phyloP scores from a whole-genome alignment of 305 asterid species.

The Solanum hybrid region DNA sequence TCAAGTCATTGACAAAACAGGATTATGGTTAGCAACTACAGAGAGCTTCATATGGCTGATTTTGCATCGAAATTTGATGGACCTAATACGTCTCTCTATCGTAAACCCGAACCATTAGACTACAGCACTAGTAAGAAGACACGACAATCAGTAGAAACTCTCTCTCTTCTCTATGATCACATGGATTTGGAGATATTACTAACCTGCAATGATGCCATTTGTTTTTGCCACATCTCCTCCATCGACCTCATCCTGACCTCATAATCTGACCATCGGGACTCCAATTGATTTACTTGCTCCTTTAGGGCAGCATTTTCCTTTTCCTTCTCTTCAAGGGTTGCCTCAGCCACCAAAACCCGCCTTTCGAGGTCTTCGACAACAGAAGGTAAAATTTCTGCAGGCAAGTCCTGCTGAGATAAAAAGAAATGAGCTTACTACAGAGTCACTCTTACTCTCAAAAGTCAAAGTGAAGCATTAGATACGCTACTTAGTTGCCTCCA shows the following conservation, averaged over 20 bases:
- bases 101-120: background rate
- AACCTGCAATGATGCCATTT: slow-evolving; percentile 84
- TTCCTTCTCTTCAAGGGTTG: slow-evolving; percentile 52
- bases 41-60: background rate
- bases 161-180: background rate
- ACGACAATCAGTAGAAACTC: background rate
- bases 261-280: slow-evolving; percentile 64
- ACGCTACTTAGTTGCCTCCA: background rate
- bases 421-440: slow-evolving; percentile 6
- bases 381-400: slow-evolving; percentile 39
- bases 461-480: background rate
- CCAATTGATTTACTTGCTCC: slow-evolving; percentile 62
- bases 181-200: slow-evolving; percentile 11
- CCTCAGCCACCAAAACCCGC: slow-evolving; percentile 45
- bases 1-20: background rate
- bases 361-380: slow-evolving; percentile 71
- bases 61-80: background rate
- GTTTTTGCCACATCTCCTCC: slow-evolving; percentile 85
- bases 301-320: slow-evolving; percentile 60
- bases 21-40: background rate
- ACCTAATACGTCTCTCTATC: background rate
- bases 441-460: background rate
- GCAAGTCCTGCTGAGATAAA: slow-evolving; percentile 42
- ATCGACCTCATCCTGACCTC: slow-evolving; percentile 76
- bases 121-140: background rate